Evolutionary conservation across 768 basidiomycete genomes (phyloP).

Genomic region (Boletus rubescentipes): DNA sequence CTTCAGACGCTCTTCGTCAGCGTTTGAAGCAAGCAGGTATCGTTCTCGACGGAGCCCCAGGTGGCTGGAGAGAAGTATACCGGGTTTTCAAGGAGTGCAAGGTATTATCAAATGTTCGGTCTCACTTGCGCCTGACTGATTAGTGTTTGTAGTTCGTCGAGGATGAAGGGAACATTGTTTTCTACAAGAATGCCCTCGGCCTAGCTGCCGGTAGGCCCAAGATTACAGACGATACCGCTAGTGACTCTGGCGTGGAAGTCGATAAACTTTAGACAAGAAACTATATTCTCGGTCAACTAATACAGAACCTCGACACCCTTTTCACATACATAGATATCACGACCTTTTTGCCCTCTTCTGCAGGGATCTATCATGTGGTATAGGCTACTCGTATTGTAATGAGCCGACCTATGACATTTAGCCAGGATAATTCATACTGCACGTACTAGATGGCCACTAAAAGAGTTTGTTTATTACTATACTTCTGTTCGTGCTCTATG

Average conservation of each 20-base stretch:
- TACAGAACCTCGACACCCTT: neutral
- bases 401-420: too few species aligned
- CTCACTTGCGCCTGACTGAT: neutral
- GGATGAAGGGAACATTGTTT: constrained; percentile 86
- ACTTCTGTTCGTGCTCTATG: too few species aligned
- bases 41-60: constrained; percentile 66
- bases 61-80: constrained; percentile 78
- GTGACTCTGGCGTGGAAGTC: constrained; percentile 69
- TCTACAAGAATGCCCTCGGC: constrained; percentile 88
- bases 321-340: constrained; percentile 10
- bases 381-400: neutral
- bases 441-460: too few species aligned
- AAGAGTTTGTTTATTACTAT: too few species aligned
- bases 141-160: constrained; percentile 74
- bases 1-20: constrained; percentile 78
- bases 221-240: constrained; percentile 55
- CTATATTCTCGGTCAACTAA: neutral
- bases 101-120: constrained; percentile 30
- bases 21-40: constrained; percentile 60
- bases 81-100: constrained; percentile 80
- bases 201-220: constrained; percentile 69
- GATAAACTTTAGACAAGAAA: constrained; percentile 33
- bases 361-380: neutral
- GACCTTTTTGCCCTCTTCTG: neutral
- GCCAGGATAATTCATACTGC: too few species aligned